Evolutionary conservation across 345 rosid species (phyloP), one percentile per base, ranked within the genome.

Genomic region (Eutrema japonicum): DNA sequence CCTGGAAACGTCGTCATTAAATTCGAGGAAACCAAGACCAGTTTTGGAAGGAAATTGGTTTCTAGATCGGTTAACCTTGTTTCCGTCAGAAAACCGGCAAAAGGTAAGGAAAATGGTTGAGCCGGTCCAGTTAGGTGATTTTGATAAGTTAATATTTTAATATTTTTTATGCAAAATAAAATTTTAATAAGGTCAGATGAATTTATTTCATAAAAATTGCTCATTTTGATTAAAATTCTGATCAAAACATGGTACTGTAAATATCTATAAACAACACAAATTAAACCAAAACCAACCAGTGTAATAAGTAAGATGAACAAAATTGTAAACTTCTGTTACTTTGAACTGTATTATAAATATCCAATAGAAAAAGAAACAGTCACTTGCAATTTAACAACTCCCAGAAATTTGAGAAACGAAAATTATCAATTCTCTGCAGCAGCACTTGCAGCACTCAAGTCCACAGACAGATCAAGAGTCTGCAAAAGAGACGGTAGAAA

Each of bases 381-480:
- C 33, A 60, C 64, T 59, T 75, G 78, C 49, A 68, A 4, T 75
- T 35, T 42, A 16, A 52, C 4, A 59, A 42, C 55, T 42, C 73
- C 68, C 63, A 49, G 29, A 3, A 40, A 32, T 37, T 30, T 59
- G n/a, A 48, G 16, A 55, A 46, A 30, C 30, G 1, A 47, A 48
- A 40, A 1, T 36, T 6, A 72, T 78, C 49, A 78, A 10, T 42
- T 73, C 40, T 78, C 78, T 27, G 74, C 66, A 60, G 88, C 70
- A 35, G 86, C 98, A 78, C 88, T 92, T 59, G 92, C 96, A 78
- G 91, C 94, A 80, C 85, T 89, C 75, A 89, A 81, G 79, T 92
- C 94, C 77, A 89, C 89, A 6, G 96, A 83, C 52, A 89, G 84
- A 82, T 88, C 92, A 56, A 88, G 86, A 64, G 74, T 78, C 93